These are phyloP conservation scores for Candida suzukii DNA, from an alignment of 805 yeast species.

Conservation along the genomic window DNA sequence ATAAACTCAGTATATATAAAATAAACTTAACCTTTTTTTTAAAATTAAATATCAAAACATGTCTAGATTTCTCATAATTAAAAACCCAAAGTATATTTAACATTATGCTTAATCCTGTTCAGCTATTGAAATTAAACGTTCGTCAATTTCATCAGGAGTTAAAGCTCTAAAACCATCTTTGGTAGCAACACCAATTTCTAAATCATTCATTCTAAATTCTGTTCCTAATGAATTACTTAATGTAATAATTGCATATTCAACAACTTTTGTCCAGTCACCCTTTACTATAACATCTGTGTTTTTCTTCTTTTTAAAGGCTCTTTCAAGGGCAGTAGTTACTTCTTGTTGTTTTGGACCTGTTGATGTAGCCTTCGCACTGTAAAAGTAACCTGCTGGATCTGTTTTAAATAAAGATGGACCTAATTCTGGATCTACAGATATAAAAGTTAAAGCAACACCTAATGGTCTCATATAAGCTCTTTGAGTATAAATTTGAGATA, in stretches of 20 bases:
- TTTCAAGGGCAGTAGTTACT: slow-evolving; percentile 82
- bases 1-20: background rate
- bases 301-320: slow-evolving; percentile 61
- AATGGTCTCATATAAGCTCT: slow-evolving; percentile 98
- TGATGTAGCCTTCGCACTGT: slow-evolving; percentile 85
- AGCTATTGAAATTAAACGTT: slow-evolving; percentile 87
- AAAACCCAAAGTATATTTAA: too few species aligned
- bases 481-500: slow-evolving; percentile 93
- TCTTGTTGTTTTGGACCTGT: slow-evolving; percentile 98
- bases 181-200: slow-evolving; percentile 88
- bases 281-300: slow-evolving; percentile 44
- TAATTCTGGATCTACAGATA: slow-evolving; percentile 79
- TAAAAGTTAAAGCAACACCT: slow-evolving; percentile 87
- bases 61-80: too few species aligned
- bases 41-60: too few species aligned
- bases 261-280: slow-evolving; percentile 85
- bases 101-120: slow-evolving; percentile 90
- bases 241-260: slow-evolving; percentile 82
- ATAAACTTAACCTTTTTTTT: too few species aligned
- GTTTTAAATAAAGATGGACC: slow-evolving; percentile 90
- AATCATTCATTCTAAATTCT: slow-evolving; percentile 88
- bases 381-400: slow-evolving; percentile 96
- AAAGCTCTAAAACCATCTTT: slow-evolving; percentile 63
- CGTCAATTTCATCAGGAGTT: slow-evolving; percentile 86
- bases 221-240: slow-evolving; percentile 83